A percentile compares a stretch with the other conserved stretches of the same genome.
These are phyloP conservation scores for Nemophila menziesii DNA, from an alignment of 257 asterid species.

Conservation along the genomic window DNA sequence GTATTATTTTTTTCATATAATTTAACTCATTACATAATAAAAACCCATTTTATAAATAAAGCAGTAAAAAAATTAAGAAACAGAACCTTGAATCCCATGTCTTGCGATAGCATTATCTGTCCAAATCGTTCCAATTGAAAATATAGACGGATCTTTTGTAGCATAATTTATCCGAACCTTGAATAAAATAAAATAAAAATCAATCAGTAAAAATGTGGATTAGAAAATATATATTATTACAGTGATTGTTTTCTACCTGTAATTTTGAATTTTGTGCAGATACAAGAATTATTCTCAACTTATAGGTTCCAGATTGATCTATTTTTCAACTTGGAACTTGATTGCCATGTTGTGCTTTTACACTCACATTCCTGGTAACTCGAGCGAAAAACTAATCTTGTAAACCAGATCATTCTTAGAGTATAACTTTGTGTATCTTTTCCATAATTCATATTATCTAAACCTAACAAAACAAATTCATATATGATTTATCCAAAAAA, in stretches of 20 bases:
- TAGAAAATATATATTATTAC: too few relatives aligned
- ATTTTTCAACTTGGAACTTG: constrained; percentile 27
- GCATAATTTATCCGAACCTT: constrained; percentile 53
- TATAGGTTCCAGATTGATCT: constrained; percentile 26
- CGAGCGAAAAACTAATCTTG: constrained; percentile 81
- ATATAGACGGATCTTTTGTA: constrained; percentile 31
- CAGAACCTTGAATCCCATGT: constrained; percentile 79
- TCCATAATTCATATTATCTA: constrained; percentile 90
- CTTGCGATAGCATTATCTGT: constrained; percentile 61
- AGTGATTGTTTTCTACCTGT: constrained; percentile 27
- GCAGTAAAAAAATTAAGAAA: too few relatives aligned
- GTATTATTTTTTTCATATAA: too few relatives aligned
- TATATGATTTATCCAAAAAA: neutral
- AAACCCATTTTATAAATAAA: too few relatives aligned
- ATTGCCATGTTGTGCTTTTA: constrained; percentile 63
- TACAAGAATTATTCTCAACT: constrained; percentile 57
- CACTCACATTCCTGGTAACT: constrained; percentile 47
- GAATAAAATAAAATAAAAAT: neutral
- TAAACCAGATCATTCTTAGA: constrained; percentile 55
- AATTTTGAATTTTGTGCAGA: constrained; percentile 41
- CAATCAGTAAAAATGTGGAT: neutral
- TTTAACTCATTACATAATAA: too few relatives aligned
- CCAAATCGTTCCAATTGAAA: constrained; percentile 47
- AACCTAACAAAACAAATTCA: constrained; percentile 33
- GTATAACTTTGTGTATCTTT: constrained; percentile 52